A percentile compares a stretch with the other conserved stretches of the same genome.
These are phyloP conservation scores for Dendrocalamus sinicus DNA, from an alignment of 176 grass and related monocot species.

Conservation along the genomic window DNA sequence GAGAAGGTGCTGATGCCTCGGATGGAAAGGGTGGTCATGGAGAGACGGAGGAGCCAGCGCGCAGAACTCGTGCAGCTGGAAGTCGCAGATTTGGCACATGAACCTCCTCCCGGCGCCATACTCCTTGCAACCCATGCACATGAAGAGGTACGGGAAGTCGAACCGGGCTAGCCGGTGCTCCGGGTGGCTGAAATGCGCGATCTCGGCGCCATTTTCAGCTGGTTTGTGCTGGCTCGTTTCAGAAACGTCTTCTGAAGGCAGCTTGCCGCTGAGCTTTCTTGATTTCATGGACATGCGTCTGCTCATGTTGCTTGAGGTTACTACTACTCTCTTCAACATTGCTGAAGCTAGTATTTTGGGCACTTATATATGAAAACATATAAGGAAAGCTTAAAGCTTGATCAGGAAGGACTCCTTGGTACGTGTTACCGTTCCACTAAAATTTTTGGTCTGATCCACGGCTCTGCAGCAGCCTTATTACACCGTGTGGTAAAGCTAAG, in stretches of 20 bases:
- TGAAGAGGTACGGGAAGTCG: constrained; percentile 76
- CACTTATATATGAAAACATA: neutral
- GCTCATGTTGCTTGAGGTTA: constrained; percentile 45
- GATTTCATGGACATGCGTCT: constrained; percentile 50
- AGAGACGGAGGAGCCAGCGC: constrained; percentile 72
- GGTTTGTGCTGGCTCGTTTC: neutral
- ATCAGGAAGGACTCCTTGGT: neutral
- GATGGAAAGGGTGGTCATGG: constrained; percentile 74
- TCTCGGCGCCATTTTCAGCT: neutral
- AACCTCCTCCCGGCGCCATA: constrained; percentile 79
- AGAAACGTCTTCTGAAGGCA: constrained; percentile 8
- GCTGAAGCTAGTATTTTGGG: neutral
- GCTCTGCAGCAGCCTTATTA: constrained; percentile 49
- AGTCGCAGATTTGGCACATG: constrained; percentile 78
- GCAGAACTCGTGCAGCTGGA: constrained; percentile 89
- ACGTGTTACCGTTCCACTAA: neutral
- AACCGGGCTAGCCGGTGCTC: constrained; percentile 67
- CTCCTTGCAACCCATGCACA: constrained; percentile 91
- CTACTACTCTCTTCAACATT: neutral
- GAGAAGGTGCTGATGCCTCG: constrained; percentile 65
- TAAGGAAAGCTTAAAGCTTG: neutral
- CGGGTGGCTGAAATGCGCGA: constrained; percentile 86
- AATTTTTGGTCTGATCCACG: neutral
- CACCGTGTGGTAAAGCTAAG: constrained; percentile 48
- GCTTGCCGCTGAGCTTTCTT: constrained; percentile 43